Evolutionary conservation across 2,329 filamentous ascomycete genomes (phyloP), one percentile per base, ranked within the genome.

Genomic region (Aspergillus sp.): DNA sequence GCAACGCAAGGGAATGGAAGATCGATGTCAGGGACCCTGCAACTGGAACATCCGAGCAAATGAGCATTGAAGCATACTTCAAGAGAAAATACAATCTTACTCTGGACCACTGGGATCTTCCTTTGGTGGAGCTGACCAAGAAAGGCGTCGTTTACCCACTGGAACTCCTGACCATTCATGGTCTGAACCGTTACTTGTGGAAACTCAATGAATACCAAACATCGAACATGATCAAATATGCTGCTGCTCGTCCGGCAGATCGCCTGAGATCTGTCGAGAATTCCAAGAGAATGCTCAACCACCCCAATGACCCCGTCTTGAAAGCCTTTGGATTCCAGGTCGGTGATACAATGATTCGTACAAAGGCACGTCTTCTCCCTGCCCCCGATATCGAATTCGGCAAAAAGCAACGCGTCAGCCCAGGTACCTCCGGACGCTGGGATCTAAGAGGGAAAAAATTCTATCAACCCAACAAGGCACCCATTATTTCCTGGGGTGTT

Each of bases 211-310:
- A 86, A 55, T 67, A 68, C 0, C 81, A 96, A 76, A 97, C 93
- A 0, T 79, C 88, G 0, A 77, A 83, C 5, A 99, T 99, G 95
- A 97, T 99, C 78, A 93, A 90, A 73, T 91, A 93, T 67, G 93
- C 93, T 0, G 93, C 96, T 4, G 91, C 89, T 6, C 83, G 88
- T 1, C 95, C 95, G 0, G 71, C 73, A 0, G 72, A 86, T 31
- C 90, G 95, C n/a, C 84, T 85, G 63, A 66, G 71, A 0, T 85
- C 89, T 19, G 92, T 98, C 64, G 77, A 86, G 49, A 72, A 83
- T 3, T 89, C 89, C 15, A 84, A 96, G 8, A 69, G 77, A 0
- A 83, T 89, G 63, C 80, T 93, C 0, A 78, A 86, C 9, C 95
- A 91, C 86, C 64, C 68, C 1, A 69, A 81, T 0, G 95, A 99